Percentiles rank a stretch among this genome's conserved stretches.
Conservation (phyloP, 2,329 filamentous ascomycete genomes). For the Hawksworthiomyces lignivorus region DNA sequence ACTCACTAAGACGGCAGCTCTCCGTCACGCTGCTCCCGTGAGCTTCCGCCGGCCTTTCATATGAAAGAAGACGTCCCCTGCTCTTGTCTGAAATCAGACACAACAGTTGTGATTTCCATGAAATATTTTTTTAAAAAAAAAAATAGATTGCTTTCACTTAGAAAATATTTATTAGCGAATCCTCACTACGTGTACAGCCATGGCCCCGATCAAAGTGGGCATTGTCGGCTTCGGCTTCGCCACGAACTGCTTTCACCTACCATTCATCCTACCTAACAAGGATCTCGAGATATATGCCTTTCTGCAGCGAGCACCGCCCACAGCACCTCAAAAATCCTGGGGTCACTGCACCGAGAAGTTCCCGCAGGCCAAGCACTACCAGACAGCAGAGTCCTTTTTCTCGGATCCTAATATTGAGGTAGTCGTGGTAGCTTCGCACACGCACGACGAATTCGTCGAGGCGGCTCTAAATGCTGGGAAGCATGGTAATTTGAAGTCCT, state of each 20-base stretch:
- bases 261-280: constrained; percentile 39
- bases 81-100: no score
- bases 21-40: no score
- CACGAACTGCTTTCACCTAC: constrained; percentile 40
- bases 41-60: no score
- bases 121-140: no score
- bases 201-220: constrained; percentile 34
- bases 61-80: no score
- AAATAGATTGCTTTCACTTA: no score
- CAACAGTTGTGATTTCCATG: no score
- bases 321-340: constrained; percentile 13
- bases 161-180: no score
- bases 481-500: constrained; percentile 38
- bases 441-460: constrained; percentile 48
- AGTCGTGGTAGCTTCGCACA: constrained; percentile 53
- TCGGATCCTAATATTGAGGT: constrained; percentile 51
- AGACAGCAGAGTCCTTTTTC: constrained; percentile 50
- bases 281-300: constrained; percentile 40
- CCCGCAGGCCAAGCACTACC: constrained; percentile 46
- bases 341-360: constrained; percentile 42
- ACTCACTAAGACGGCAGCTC: no score
- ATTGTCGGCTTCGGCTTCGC: constrained; percentile 43
- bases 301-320: constrained; percentile 34
- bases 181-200: background rate
- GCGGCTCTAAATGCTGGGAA: constrained; percentile 51